Evolutionary conservation across 805 yeast species (phyloP).

Genomic region (Kuraishia piskuri): DNA sequence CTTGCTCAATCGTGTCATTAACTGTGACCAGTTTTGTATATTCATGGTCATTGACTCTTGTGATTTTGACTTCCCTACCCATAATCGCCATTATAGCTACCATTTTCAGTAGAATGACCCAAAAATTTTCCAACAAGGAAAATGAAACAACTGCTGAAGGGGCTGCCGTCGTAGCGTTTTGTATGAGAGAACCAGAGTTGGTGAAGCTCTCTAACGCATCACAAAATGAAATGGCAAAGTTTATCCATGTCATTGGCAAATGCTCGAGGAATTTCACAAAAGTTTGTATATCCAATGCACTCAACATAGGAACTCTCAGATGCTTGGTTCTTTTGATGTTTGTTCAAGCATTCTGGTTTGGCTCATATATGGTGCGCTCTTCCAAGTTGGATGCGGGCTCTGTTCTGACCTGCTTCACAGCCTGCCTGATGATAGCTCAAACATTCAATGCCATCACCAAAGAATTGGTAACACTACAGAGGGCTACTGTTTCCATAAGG

Average conservation of each 20-base stretch:
- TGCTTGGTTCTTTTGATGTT: conserved; percentile 62
- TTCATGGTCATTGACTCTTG: conserved; percentile 80
- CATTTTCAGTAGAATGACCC: conserved; percentile 42
- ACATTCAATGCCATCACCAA: conserved; percentile 46
- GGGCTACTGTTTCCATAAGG: conserved; percentile 61
- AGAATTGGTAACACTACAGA: conserved; percentile 53
- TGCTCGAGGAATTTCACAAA: conserved; percentile 32
- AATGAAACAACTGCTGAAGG: conserved; percentile 48
- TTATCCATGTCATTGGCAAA: conserved; percentile 21
- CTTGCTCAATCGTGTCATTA: conserved; percentile 44
- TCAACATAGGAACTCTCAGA: conserved; percentile 50
- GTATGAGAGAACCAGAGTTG: conserved; percentile 47
- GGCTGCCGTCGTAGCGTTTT: conserved; percentile 64
- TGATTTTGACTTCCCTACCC: conserved; percentile 72
- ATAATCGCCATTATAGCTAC: conserved; percentile 42
- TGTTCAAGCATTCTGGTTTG: conserved; percentile 92
- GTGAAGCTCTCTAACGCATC: conserved; percentile 58
- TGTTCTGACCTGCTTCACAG: conserved; percentile 75
- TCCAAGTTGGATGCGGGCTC: conserved; percentile 47
- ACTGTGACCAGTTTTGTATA: conserved; percentile 60
- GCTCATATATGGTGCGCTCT: conserved; percentile 51
- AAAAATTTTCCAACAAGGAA: conserved; percentile 41
- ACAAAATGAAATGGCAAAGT: conserved; percentile 35
- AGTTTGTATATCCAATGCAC: conserved; percentile 36
- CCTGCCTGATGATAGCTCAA: conserved; percentile 69